phyloP scores from a whole-genome alignment of 2,329 filamentous ascomycete species.

The Cladosporium sp. region DNA sequence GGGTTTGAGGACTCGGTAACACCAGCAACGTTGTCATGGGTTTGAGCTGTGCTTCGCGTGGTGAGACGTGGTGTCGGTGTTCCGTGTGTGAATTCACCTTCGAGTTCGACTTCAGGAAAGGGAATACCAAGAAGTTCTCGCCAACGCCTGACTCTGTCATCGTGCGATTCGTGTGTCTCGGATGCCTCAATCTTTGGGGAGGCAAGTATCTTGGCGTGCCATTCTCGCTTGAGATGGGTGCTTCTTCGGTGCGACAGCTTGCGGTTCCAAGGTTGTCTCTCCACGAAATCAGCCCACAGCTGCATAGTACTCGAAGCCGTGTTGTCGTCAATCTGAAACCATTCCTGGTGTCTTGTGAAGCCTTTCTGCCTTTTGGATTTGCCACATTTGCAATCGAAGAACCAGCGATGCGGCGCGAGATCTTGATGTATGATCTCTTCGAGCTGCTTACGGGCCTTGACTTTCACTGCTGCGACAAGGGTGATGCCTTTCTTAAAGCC shows the following conservation, averaged over 20 bases:
- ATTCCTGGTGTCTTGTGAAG: not conserved
- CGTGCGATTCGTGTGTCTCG: not conserved
- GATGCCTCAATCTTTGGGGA: not conserved
- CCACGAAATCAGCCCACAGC: not conserved
- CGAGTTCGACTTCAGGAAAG: not conserved
- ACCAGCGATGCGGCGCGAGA: not conserved
- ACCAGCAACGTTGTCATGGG: not conserved
- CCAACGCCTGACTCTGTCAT: not conserved
- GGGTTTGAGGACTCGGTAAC: not conserved
- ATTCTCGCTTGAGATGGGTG: not conserved
- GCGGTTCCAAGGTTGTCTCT: not conserved
- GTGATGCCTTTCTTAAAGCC: not conserved
- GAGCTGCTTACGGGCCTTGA: not conserved
- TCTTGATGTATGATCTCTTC: constrained; percentile 1
- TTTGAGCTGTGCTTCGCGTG: not conserved
- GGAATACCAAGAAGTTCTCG: not conserved
- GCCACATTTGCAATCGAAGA: not conserved
- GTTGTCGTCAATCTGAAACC: not conserved
- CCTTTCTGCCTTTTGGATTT: not conserved
- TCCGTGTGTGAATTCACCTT: not conserved
- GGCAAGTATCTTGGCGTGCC: not conserved
- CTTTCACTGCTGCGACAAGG: not conserved
- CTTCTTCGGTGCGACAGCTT: not conserved
- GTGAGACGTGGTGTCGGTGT: not conserved
- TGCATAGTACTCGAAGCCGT: not conserved